Evolutionary conservation across 208 protist species (phyloP).

Genomic region (Crithidia acanthocephali): DNA sequence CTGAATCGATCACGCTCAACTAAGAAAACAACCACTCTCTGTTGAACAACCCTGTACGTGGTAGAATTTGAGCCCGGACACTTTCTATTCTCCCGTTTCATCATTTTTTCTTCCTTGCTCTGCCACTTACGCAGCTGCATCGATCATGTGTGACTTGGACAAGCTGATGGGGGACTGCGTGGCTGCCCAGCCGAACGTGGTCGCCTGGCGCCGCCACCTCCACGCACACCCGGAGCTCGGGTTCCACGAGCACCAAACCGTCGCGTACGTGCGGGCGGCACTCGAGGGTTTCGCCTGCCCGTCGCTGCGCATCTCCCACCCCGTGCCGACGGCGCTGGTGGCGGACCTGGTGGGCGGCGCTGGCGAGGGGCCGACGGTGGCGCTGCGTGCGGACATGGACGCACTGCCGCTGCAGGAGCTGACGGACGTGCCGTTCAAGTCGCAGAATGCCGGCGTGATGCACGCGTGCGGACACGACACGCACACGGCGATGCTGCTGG

Average conservation of each 20-base stretch:
- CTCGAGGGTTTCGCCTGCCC: slow-evolving; percentile 33
- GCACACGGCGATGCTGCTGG: slow-evolving; percentile 71
- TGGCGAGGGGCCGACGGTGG: slow-evolving; percentile 58
- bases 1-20: no score
- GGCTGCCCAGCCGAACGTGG: slow-evolving; percentile 19
- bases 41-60: no score
- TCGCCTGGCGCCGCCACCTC: slow-evolving; percentile 36
- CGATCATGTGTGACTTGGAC: slow-evolving; percentile 23
- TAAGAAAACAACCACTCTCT: no score
- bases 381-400: slow-evolving; percentile 75
- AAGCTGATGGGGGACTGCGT: slow-evolving; percentile 33
- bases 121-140: not conserved
- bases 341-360: slow-evolving; percentile 59
- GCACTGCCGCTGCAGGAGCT: slow-evolving; percentile 70
- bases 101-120: no score
- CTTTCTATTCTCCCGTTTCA: no score
- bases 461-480: slow-evolving; percentile 75
- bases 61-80: no score
- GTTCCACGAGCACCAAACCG: slow-evolving; percentile 54
- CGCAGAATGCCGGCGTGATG: slow-evolving; percentile 56
- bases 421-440: slow-evolving; percentile 66
- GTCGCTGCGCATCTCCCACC: slow-evolving; percentile 41
- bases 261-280: slow-evolving; percentile 37
- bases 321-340: slow-evolving; percentile 51
- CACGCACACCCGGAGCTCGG: slow-evolving; percentile 52